A percentile compares a stretch with the other conserved stretches of the same genome.
Evolutionary conservation across 2,329 filamentous ascomycete species (phyloP).

Genomic region (Paraphaeosphaeria sporulosa): DNA sequence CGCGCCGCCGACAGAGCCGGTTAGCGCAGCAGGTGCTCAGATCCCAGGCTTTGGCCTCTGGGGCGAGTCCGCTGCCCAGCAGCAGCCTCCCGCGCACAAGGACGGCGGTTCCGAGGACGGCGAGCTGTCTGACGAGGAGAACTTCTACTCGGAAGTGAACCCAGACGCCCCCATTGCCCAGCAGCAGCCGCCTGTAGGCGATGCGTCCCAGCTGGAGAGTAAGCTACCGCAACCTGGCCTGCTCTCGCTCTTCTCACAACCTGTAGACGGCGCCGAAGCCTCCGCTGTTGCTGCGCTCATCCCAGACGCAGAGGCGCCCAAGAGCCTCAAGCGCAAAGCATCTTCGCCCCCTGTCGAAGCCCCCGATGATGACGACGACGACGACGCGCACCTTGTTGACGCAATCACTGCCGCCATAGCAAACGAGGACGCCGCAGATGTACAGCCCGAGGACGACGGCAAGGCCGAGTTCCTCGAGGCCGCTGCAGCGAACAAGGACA

Average conservation of each 20-base stretch:
- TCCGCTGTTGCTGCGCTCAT: constrained; percentile 23
- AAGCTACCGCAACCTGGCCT: constrained; percentile 34
- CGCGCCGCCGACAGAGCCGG: constrained; percentile 26
- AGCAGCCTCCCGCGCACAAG: constrained; percentile 21
- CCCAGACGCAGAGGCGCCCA: constrained; percentile 17
- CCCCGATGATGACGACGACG: background rate
- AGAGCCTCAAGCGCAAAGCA: constrained; percentile 11
- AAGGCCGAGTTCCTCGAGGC: constrained; percentile 54
- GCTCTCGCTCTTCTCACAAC: constrained; percentile 30
- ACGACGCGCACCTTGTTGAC: constrained; percentile 4
- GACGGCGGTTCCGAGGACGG: constrained; percentile 40
- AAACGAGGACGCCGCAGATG: background rate
- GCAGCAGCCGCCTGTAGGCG: constrained; percentile 23
- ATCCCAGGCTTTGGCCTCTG: constrained; percentile 48
- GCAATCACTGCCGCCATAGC: constrained; percentile 1
- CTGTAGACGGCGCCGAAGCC: constrained; percentile 31
- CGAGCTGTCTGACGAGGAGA: constrained; percentile 43
- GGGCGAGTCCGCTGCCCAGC: constrained; percentile 31
- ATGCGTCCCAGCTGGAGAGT: constrained; percentile 35
- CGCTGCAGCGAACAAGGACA: constrained; percentile 55
- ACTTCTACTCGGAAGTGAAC: constrained; percentile 37
- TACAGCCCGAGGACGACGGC: constrained; percentile 28
- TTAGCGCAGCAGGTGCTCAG: constrained; percentile 30
- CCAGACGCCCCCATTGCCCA: constrained; percentile 25
- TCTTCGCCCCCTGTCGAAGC: constrained; percentile 7